A percentile compares a stretch with the other conserved stretches of the same genome.
phyloP scores from a whole-genome alignment of 352 stramenopile species.

The Phytopythium helicoides region DNA sequence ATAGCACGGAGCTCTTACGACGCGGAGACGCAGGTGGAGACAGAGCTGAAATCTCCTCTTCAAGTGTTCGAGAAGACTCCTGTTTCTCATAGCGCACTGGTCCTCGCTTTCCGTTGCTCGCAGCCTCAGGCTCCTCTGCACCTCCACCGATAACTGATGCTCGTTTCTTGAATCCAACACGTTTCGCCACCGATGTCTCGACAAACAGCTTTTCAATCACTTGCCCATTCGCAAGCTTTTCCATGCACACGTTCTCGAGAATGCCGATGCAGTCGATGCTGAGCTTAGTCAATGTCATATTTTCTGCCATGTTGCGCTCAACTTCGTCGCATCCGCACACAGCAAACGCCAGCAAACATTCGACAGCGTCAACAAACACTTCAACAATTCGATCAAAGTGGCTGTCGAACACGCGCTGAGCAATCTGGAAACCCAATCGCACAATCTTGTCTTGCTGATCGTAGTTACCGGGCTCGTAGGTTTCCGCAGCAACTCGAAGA shows the following conservation, averaged over 20 bases:
- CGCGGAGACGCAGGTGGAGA: slow-evolving; percentile 32
- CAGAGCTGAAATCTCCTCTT: slow-evolving; percentile 55
- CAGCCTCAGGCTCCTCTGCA: slow-evolving; percentile 2
- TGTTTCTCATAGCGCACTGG: slow-evolving; percentile 65
- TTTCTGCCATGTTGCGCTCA: slow-evolving; percentile 44
- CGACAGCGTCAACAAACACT: slow-evolving; percentile 78
- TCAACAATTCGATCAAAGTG: slow-evolving; percentile 75
- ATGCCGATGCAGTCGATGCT: slow-evolving; percentile 69
- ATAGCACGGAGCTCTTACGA: slow-evolving; percentile 31
- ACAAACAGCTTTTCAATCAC: slow-evolving; percentile 68
- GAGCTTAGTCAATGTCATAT: slow-evolving; percentile 58
- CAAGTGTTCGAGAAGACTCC: slow-evolving; percentile 51
- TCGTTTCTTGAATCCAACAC: slow-evolving; percentile 53
- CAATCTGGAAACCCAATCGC: slow-evolving; percentile 82
- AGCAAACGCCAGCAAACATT: slow-evolving; percentile 77
- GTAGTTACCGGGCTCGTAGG: slow-evolving; percentile 54
- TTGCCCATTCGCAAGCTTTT: slow-evolving; percentile 68
- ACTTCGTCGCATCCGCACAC: slow-evolving; percentile 73
- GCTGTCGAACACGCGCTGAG: slow-evolving; percentile 79
- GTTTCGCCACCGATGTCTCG: slow-evolving; percentile 31
- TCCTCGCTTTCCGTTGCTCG: slow-evolving; percentile 2
- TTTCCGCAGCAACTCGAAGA: slow-evolving; percentile 84
- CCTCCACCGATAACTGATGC: slow-evolving; percentile 17
- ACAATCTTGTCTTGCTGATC: slow-evolving; percentile 77
- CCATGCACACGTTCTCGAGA: slow-evolving; percentile 63